Percentiles rank a stretch among this genome's conserved stretches.
Evolutionary conservation across 345 rosid species (phyloP).

Genomic region (Carallia pectinifolia): DNA sequence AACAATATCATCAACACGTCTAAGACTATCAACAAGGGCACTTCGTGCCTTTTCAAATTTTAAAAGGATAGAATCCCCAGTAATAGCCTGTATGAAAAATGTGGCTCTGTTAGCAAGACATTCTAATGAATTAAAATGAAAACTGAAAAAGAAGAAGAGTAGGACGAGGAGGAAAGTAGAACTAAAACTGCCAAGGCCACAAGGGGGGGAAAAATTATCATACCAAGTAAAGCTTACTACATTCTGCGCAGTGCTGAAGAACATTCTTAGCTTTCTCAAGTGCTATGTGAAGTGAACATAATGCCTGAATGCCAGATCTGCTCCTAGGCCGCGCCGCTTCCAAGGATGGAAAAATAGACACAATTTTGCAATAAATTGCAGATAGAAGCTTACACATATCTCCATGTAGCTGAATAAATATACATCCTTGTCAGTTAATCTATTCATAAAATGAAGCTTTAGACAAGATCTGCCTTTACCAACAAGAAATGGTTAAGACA

Average conservation of each 20-base stretch:
- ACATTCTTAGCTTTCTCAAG: slow-evolving; percentile 81
- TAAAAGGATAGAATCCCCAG: slow-evolving; percentile 82
- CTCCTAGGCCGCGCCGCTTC: slow-evolving; percentile 99
- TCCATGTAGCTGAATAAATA: slow-evolving; percentile 73
- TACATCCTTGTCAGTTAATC: slow-evolving; percentile 9
- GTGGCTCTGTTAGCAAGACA: slow-evolving; percentile 9
- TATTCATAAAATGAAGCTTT: not conserved
- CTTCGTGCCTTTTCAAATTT: slow-evolving; percentile 78
- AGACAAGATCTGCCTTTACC: not conserved
- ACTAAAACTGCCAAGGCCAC: not conserved
- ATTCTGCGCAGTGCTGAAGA: slow-evolving; percentile 90
- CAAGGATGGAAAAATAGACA: slow-evolving; percentile 77
- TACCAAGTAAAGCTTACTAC: slow-evolving; percentile 94
- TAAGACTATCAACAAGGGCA: slow-evolving; percentile 80
- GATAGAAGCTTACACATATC: slow-evolving; percentile 81
- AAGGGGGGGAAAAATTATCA: slow-evolving; percentile 11
- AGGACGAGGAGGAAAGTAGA: too few relatives aligned
- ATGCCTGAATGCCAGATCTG: slow-evolving; percentile 92
- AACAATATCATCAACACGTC: slow-evolving; percentile 91
- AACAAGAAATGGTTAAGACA: not conserved
- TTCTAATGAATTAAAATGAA: not conserved
- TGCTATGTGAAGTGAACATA: slow-evolving; percentile 91
- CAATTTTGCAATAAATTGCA: slow-evolving; percentile 61
- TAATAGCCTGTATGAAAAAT: slow-evolving; percentile 67
- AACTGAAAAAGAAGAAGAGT: not conserved